phyloP scores from a whole-genome alignment of 768 basidiomycete genomes.

The Gymnopilus dilepis region DNA sequence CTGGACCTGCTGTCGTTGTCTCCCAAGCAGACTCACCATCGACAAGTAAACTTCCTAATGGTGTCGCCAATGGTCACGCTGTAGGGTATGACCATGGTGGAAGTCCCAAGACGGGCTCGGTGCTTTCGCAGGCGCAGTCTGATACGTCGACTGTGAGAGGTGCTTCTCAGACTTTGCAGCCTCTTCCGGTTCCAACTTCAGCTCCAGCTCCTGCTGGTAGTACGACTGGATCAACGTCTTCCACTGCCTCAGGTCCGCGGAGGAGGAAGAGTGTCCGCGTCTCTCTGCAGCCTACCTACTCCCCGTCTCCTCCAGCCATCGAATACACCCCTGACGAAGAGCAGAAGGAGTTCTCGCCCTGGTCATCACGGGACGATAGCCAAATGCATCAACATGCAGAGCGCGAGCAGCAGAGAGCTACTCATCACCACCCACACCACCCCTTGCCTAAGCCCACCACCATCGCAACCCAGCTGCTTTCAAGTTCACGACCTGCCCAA shows the following conservation, averaged over 20 bases:
- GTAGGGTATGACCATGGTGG: conserved; percentile 11
- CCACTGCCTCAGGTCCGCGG: conserved; percentile 26
- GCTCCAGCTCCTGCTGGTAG: background rate
- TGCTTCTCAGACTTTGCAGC: conserved; percentile 2
- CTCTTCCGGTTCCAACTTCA: conserved; percentile 2
- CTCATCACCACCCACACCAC: background rate
- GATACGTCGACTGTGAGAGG: conserved; percentile 14
- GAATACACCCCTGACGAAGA: conserved; percentile 53
- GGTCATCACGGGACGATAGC: conserved; percentile 22
- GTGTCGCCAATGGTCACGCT: conserved; percentile 21
- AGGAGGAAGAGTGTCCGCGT: conserved; percentile 79
- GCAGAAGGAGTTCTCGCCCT: conserved; percentile 29
- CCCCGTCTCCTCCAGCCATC: conserved; percentile 68
- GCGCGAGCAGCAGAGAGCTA: background rate
- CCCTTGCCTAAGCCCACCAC: background rate
- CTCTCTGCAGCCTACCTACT: conserved; percentile 77
- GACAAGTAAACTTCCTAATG: conserved; percentile 9
- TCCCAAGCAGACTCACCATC: conserved; percentile 2
- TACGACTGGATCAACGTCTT: background rate
- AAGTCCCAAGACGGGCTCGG: conserved; percentile 12
- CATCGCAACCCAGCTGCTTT: background rate
- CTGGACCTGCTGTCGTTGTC: background rate
- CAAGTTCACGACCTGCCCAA: background rate
- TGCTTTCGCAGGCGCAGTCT: conserved; percentile 23
- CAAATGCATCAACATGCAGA: background rate